phyloP scores from a whole-genome alignment of 2,329 filamentous ascomycete species.

The Blumeria graminis region DNA sequence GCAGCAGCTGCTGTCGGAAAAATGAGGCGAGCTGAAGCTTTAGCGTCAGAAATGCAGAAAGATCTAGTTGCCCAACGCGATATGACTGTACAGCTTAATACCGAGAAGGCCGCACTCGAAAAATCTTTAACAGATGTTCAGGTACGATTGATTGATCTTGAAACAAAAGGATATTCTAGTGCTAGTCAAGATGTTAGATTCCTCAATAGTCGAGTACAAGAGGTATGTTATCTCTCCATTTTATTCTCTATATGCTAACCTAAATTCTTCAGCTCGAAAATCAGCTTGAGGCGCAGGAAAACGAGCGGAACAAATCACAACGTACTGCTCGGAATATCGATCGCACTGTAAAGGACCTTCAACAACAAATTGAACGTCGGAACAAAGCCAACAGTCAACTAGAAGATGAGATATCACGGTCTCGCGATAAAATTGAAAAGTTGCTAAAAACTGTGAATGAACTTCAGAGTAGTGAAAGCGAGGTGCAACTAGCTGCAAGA shows the following conservation, averaged over 20 bases:
- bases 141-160: slow-evolving; percentile 69
- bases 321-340: slow-evolving; percentile 81
- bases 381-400: slow-evolving; percentile 69
- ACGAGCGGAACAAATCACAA: slow-evolving; percentile 53
- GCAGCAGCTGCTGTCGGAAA: slow-evolving; percentile 81
- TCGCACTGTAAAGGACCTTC: slow-evolving; percentile 78
- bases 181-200: slow-evolving; percentile 90
- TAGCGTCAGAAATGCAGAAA: slow-evolving; percentile 75
- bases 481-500: slow-evolving; percentile 56
- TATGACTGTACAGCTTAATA: slow-evolving; percentile 54
- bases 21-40: slow-evolving; percentile 80
- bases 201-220: slow-evolving; percentile 79
- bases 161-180: slow-evolving; percentile 91
- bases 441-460: slow-evolving; percentile 83
- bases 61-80: slow-evolving; percentile 77
- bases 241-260: slow-evolving; percentile 7
- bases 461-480: slow-evolving; percentile 66
- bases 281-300: slow-evolving; percentile 64
- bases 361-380: slow-evolving; percentile 75
- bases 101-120: slow-evolving; percentile 73
- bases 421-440: slow-evolving; percentile 76
- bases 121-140: slow-evolving; percentile 81
- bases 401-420: slow-evolving; percentile 59
- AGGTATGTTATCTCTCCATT: slow-evolving; percentile 33
- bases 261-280: slow-evolving; percentile 45